Base-by-base conservation (phyloP, 140 eudicot species). In the Flaveria floridana region DNA sequence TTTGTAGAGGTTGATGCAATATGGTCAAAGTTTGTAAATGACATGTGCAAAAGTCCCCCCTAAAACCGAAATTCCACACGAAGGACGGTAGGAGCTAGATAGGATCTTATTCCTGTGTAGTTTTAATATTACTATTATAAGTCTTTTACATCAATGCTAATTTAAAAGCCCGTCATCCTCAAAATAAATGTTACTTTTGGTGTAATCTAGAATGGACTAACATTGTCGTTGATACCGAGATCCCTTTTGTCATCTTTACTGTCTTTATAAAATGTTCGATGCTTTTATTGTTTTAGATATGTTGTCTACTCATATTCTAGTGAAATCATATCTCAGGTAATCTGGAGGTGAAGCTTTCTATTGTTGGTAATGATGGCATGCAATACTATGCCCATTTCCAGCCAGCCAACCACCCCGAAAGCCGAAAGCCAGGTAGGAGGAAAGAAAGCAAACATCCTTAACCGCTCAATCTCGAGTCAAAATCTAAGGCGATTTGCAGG, bases 401-500 rank as follows among this genome's bases (percentile, higher is more conserved):
- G 79, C 70, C 76, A 79, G 14, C 76, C 80, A 37, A 73, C 77
- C 42, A 70, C 82, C 21, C 61, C 59, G 9, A 76, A 73, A 72
- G 41, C 71, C 10, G 82, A 20, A 16, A 82, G 69, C 25, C 48
- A 65, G 6, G 12, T 80, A 39, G 61, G 52, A 51, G 80, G 76
- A 25, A 75, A 47, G 39, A 73, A 55, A 56, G 66, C 74, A 23
- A 52, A 68, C 42, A 64, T 70, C 50, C 84, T 86, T 67, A 73
- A 80, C 55, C 83, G 85, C 1, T 81, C 96, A 30, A 56, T 81
- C 30, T 92, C 97, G 1, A 53, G 82, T 42, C 84, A 86, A 28
- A 82, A 87, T 26, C 19, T 89, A 71, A 74, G 81, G 37, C 61
- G 34, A 3, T 77, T 71, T 39, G 75, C 85, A 14, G 68, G 77